These are phyloP conservation scores for Trifolium subterraneum DNA, from an alignment of 306 rosid species.

Conservation along the genomic window DNA sequence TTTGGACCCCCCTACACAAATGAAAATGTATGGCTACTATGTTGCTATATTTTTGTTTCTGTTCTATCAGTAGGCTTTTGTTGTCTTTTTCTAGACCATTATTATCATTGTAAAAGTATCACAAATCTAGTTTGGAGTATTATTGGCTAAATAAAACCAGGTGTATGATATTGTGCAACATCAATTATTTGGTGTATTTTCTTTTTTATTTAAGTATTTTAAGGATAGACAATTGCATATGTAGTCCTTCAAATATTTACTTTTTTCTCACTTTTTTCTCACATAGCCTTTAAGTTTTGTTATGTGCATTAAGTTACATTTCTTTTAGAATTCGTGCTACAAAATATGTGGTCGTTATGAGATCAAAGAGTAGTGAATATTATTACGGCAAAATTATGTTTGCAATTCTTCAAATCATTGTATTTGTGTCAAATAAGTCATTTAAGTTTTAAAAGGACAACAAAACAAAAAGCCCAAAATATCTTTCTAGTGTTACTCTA, in stretches of 20 bases:
- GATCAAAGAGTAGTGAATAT: too few relatives aligned
- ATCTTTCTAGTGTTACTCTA: too few relatives aligned
- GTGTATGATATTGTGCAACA: conserved; percentile 9
- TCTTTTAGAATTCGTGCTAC: too few relatives aligned
- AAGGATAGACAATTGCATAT: neutral
- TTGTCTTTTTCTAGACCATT: conserved; percentile 42
- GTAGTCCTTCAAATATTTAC: neutral
- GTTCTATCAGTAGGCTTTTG: conserved; percentile 24
- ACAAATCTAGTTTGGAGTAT: conserved; percentile 11
- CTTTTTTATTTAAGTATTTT: neutral
- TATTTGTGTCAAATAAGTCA: too few relatives aligned
- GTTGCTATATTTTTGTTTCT: conserved; percentile 35
- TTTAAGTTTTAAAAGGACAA: too few relatives aligned
- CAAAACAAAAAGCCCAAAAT: too few relatives aligned
- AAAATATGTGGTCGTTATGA: too few relatives aligned
- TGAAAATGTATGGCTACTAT: conserved; percentile 16
- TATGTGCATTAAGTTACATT: too few relatives aligned
- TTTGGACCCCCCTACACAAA: conserved; percentile 11
- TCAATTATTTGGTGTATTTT: neutral
- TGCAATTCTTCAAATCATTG: too few relatives aligned
- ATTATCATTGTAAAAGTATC: conserved; percentile 11
- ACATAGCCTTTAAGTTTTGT: neutral
- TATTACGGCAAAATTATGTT: too few relatives aligned
- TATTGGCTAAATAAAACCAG: conserved; percentile 31
- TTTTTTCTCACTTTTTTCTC: too few relatives aligned